A percentile compares a stretch with the other conserved stretches of the same genome.
These are phyloP conservation scores for Hypseocharis bilobata DNA, from an alignment of 441 rosid species.

Conservation along the genomic window DNA sequence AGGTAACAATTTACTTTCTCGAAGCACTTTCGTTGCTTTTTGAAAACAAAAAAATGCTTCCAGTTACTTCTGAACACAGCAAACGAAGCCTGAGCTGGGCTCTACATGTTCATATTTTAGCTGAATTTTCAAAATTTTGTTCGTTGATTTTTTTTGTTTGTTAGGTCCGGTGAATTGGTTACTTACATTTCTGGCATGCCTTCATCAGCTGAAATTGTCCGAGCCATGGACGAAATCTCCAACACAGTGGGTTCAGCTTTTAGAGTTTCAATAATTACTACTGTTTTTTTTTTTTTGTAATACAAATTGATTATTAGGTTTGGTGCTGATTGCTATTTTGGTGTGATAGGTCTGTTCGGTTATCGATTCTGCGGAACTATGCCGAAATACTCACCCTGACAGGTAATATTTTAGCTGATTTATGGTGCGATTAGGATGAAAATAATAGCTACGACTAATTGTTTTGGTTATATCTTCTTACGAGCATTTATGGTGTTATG, in stretches of 20 bases:
- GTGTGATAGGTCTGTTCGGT: constrained; percentile 66
- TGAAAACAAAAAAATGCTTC: neutral
- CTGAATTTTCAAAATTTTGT: neutral
- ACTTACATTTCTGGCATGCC: constrained; percentile 55
- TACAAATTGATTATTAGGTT: neutral
- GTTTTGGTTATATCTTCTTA: neutral
- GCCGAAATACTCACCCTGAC: constrained; percentile 88
- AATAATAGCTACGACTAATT: neutral
- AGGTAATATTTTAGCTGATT: constrained; percentile 35
- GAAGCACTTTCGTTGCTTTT: neutral
- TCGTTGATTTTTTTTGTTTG: constrained; percentile 5
- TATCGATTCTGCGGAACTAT: constrained; percentile 92
- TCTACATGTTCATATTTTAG: neutral
- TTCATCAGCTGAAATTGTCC: constrained; percentile 56
- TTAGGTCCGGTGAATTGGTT: constrained; percentile 71
- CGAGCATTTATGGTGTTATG: neutral
- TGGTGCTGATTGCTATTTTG: constrained; percentile 16
- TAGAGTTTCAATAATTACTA: neutral
- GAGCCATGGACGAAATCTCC: constrained; percentile 89
- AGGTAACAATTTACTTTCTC: constrained; percentile 33
- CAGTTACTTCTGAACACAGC: neutral
- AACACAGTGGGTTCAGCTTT: constrained; percentile 44
- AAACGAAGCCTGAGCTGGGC: neutral
- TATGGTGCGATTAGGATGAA: neutral
- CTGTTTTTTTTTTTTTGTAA: neutral